Base-by-base conservation (phyloP, 2,329 filamentous ascomycete genomes). In the Aspergillus glaucus region DNA sequence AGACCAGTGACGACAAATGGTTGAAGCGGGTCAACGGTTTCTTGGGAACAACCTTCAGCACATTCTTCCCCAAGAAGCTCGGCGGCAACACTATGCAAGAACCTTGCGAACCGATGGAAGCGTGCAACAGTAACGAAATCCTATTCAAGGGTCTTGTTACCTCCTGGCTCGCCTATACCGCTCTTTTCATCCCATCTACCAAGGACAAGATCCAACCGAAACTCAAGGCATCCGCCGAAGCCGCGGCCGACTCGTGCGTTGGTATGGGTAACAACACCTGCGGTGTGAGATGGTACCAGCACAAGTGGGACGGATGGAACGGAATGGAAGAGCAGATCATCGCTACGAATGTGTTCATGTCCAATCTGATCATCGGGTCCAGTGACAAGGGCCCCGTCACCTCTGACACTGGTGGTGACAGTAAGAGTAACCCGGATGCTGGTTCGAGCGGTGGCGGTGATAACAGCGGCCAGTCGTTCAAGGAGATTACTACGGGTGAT, bases 321-420 rank as follows among this genome's bases (percentile, higher is more conserved):
- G 85, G 85, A 47, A 82, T 88, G 7, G 79, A 85, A 39, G 75
- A 85, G 64, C 81, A 87, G 73, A 85, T 88, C 78, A 83, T 79
- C 56, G 83, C 81, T 0, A 71, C 87, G 22, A 77, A 79, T 22
- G 77, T 84, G 10, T 70, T 88, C 55, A 81, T 81, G 65, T 82
- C 82, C 49, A 79, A 77, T 40, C 70, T 86, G 9, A 67, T 81
- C 37, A 64, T 71, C 39, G 62, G 65, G n/a, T 40, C 37, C 15
- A 21, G 2, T 15, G 67, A 66, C 1, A 83, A 81, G 0, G 71
- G 72, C 0, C 64, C 64, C 1, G 55, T 66, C 17, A 67, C 62
- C 0, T 53, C 58, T 8, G 62, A 69, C 3, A 79, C 75, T 1
- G 84, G 84, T 30, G 85, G 84, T 45, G 85, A 64, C 6, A 74